Base-by-base conservation (phyloP, 2,329 filamentous ascomycete species). In the Golovinomyces cichoracearum region DNA sequence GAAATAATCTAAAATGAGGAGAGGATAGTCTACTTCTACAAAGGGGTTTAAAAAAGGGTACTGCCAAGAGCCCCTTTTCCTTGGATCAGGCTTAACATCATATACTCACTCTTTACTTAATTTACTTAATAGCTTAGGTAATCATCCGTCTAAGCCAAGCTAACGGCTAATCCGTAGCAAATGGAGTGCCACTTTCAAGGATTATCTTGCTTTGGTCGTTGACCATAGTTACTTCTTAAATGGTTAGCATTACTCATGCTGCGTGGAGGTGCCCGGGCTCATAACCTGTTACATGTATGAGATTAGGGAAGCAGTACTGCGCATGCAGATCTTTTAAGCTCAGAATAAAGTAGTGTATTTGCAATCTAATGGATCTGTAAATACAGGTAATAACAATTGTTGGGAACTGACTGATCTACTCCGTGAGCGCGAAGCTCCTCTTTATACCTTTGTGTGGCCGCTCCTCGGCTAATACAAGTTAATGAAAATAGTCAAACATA, bases 391-490 rank as follows among this genome's bases (percentile, higher is more conserved):
- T 25, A 12, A 15, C n/a, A n/a, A n/a, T n/a, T 41, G 19, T 10
- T 7, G 22, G 4, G 1, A 15, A 5, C 19, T 21, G 5, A 23
- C 22, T 22, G n/a, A 22, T 2, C 38, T 6, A 25, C 7, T n/a
- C 7, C 22, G 1, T 21, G 19, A 2, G 40, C 25, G 40, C 40
- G 12, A 42, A 42, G 40, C 40, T 42, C 40, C 10, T 42, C 6
- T 42, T 42, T 23, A 42, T 44, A 44, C 40, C 40, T 44, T 44
- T 44, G 40, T 44, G 40, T 22, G 40, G 40, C 40, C 40, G 40
- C 40, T 44, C 40, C 22, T 44, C 40, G 35, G 17, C 35, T 38
- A 38, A 38, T 38, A 38, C 35, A 38, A 38, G 35, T 17, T 38
- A 38, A 38, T 38, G 35, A 10, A 15, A 38, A 38, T 38, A 22